Evolutionary conservation across 2,329 filamentous ascomycete genomes (phyloP), one percentile per base, ranked within the genome.

Genomic region (Karstenula rhodostoma): DNA sequence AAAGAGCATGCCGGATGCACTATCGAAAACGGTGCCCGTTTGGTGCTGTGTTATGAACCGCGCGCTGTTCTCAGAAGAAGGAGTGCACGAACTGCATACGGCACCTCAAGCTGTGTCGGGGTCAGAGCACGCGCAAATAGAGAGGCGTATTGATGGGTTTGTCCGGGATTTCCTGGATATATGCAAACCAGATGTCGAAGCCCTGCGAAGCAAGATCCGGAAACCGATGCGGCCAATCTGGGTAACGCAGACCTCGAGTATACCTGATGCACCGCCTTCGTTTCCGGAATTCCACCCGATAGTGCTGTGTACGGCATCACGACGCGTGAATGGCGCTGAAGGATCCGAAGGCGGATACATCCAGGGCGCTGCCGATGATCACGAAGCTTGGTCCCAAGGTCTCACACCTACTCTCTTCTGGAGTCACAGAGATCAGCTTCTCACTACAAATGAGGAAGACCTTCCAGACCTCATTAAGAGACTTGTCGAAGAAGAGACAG

Each of bases 321-420:
- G 89, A 33, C 85, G 90, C 17, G 88, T 93, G 0, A 80, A 80
- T 1, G 90, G 88, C 13, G 87, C 86, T 3, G 92, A 94, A 74
- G 82, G 86, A 67, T 87, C 87, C 29, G 88, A 90, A 72, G 86
- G 85, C 3, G 89, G 89, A 6, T 99, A 99, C 73, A 90, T 99
- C 60, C 95, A 98, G 78, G 95, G 95, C 53, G 94, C 94, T 0
- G 95, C 91, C 2, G 95, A 99, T 77, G 95, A 99, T 75, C 92
- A 91, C 13, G 95, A 99, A 81, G 92, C 92, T 67, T 99, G 95
- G 95, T 90, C 93, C 1, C 81, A 86, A 27, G 93, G 92, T 0
- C 84, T 98, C 17, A 95, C 91, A 0, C 87, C 94, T 0, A 75
- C 81, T 0, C 64, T 94, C 0, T 99, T 97, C 78, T 99, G 95